These are phyloP conservation scores for Anisodus acutangulus DNA, from an alignment of 257 asterid genomes.

Conservation along the genomic window DNA sequence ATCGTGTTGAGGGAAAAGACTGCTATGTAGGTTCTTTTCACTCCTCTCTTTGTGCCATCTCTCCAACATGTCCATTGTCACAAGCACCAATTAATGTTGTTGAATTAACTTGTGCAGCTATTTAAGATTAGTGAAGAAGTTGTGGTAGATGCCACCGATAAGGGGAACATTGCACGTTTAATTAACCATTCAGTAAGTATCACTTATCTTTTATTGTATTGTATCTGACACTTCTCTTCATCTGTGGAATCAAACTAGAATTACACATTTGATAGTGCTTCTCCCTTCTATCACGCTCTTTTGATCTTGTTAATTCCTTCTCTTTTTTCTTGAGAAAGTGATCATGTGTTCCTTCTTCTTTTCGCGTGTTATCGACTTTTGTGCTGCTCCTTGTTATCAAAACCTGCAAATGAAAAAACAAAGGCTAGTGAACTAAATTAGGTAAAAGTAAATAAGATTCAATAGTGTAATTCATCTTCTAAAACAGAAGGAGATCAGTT, in stretches of 20 bases:
- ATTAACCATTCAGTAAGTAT: constrained; percentile 90
- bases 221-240: neutral
- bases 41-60: neutral
- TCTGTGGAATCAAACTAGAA: constrained; percentile 24
- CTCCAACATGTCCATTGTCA: neutral
- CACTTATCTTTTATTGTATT: constrained; percentile 8
- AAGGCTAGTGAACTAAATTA: constrained; percentile 14
- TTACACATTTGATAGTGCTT: neutral
- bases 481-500: constrained; percentile 1
- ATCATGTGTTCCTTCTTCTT: neutral
- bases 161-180: constrained; percentile 95
- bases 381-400: neutral
- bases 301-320: neutral
- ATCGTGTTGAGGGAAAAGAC: constrained; percentile 83
- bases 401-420: neutral
- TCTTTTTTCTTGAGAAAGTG: neutral
- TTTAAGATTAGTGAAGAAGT: constrained; percentile 98
- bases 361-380: neutral
- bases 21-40: constrained; percentile 70
- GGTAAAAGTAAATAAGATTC: constrained; percentile 4
- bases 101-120: constrained; percentile 56
- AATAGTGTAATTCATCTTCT: neutral
- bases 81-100: neutral
- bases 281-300: neutral
- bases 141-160: constrained; percentile 96